Evolutionary conservation across 192 early-diverging fungal species (phyloP).

Genomic region (Dissophora globulifera): DNA sequence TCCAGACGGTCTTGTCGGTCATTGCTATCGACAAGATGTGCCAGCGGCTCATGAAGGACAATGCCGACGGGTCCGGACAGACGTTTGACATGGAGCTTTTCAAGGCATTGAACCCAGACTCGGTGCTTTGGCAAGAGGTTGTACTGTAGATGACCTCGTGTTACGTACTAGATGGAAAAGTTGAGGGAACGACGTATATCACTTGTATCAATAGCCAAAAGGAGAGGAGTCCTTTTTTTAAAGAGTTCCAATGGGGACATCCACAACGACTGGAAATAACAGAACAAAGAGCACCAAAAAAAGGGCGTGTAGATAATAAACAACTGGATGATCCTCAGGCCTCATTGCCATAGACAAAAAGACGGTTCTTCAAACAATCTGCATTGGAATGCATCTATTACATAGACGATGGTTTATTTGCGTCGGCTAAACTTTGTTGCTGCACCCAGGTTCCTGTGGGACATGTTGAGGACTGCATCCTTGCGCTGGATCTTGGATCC

Average conservation of each 20-base stretch:
- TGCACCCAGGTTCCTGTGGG: slow-evolving; percentile 22
- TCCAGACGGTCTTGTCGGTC: slow-evolving; percentile 86
- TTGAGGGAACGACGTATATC: background rate
- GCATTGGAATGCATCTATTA: too few relatives aligned
- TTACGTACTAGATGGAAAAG: too few relatives aligned
- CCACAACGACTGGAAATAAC: background rate
- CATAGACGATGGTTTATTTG: slow-evolving; percentile 26
- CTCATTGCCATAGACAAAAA: too few relatives aligned
- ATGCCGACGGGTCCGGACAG: slow-evolving; percentile 38
- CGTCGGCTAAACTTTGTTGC: slow-evolving; percentile 28
- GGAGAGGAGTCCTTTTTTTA: too few relatives aligned
- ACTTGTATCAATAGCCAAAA: slow-evolving; percentile 7
- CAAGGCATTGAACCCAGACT: slow-evolving; percentile 69
- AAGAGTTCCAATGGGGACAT: slow-evolving; percentile 6
- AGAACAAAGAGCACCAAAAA: background rate
- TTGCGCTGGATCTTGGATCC: slow-evolving; percentile 36
- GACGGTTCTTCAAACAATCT: too few relatives aligned
- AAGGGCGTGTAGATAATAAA: background rate
- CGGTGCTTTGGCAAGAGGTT: slow-evolving; percentile 67
- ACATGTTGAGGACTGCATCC: slow-evolving; percentile 28
- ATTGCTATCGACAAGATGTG: slow-evolving; percentile 90
- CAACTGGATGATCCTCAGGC: too few relatives aligned
- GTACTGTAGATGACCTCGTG: slow-evolving; percentile 30
- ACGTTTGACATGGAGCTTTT: slow-evolving; percentile 69
- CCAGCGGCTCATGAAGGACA: slow-evolving; percentile 58